phyloP scores from a whole-genome alignment of 2,329 filamentous ascomycete genomes.

The Diaporthe sp. region DNA sequence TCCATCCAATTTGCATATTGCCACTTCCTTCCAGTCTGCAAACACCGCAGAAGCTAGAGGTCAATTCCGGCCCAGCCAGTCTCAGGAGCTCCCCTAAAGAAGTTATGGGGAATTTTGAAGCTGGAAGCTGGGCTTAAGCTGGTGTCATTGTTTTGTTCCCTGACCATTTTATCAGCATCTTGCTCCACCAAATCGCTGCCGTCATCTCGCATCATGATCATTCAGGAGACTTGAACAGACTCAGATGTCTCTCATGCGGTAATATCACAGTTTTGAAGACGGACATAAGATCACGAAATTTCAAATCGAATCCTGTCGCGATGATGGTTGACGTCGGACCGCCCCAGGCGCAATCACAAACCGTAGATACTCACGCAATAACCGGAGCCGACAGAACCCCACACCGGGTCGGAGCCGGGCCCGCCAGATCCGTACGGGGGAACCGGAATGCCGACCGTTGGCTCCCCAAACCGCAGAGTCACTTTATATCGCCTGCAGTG shows the following conservation, averaged over 20 bases:
- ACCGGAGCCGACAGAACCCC: not conserved
- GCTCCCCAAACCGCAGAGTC: not conserved
- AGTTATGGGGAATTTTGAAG: not conserved
- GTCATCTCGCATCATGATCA: not conserved
- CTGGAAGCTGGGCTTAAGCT: not conserved
- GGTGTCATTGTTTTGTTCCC: not conserved
- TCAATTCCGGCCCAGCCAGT: not conserved
- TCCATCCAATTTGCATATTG: not conserved
- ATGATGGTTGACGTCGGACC: no score
- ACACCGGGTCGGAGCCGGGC: not conserved
- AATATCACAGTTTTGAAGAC: no score
- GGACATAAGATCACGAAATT: not conserved
- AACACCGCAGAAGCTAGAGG: no score
- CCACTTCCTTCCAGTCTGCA: not conserved
- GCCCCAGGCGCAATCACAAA: not conserved
- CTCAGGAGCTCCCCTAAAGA: not conserved
- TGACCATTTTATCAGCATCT: no score
- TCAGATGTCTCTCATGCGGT: accelerated
- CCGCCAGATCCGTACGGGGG: no score
- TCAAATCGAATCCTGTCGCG: not conserved
- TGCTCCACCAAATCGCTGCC: not conserved
- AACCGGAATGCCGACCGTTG: not conserved
- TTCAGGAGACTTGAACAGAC: no score
- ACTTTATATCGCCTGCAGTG: no score
- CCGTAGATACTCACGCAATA: no score